Evolutionary conservation across 208 protist species (phyloP).

Genomic region (Crithidia bombi): DNA sequence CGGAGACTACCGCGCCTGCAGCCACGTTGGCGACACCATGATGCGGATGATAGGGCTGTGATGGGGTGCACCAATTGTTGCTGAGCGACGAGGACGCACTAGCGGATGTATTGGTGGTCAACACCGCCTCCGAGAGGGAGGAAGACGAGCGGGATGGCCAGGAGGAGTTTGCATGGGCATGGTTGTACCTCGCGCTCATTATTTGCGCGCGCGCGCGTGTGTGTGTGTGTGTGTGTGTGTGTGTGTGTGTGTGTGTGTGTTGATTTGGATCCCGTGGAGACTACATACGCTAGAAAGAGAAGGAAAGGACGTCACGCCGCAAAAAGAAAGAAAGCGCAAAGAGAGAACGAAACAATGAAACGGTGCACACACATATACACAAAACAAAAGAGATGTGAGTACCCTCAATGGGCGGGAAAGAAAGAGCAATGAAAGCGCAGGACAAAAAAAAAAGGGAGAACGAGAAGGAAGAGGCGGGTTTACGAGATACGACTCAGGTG

Average conservation of each 20-base stretch:
- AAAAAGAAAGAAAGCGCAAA: too few species aligned
- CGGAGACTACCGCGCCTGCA: background rate
- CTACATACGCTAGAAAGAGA: too few species aligned
- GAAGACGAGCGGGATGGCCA: constrained; percentile 14
- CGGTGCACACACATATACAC: too few species aligned
- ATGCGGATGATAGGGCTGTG: background rate
- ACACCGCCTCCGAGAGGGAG: background rate
- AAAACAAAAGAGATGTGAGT: too few species aligned
- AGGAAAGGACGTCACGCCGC: background rate
- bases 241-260: constrained; percentile 2
- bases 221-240: constrained; percentile 3
- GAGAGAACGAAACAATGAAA: too few species aligned
- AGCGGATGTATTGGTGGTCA: background rate
- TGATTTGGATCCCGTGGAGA: too few species aligned
- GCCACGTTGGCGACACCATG: background rate
- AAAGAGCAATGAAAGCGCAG: too few species aligned
- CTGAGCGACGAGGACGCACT: constrained; percentile 10
- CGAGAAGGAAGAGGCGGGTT: too few species aligned
- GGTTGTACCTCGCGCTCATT: background rate
- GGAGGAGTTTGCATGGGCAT: background rate
- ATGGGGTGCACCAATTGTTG: constrained; percentile 1
- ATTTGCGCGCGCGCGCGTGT: background rate
- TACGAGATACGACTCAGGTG: too few species aligned
- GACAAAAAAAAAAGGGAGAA: too few species aligned
- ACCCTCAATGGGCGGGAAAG: too few species aligned